Evolutionary conservation across 176 grass and related monocot species (phyloP).

Genomic region (Urochloa ruziziensis): DNA sequence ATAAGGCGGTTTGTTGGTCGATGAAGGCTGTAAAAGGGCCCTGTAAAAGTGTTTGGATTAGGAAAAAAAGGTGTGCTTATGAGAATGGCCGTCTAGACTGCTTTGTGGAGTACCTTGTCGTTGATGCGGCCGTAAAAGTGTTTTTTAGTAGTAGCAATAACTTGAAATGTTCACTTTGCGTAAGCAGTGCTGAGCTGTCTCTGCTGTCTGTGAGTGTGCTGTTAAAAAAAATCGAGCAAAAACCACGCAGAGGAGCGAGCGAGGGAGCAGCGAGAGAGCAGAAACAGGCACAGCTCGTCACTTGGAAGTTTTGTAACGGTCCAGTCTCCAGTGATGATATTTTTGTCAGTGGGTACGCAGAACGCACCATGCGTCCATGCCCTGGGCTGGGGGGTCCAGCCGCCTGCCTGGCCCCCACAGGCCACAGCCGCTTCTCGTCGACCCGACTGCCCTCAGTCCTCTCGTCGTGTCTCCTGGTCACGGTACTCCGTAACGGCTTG

Average conservation of each 20-base stretch:
- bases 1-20: conserved; percentile 12
- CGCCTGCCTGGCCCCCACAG: no score
- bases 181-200: no score
- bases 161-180: neutral
- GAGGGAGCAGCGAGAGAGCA: neutral
- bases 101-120: neutral
- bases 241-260: neutral
- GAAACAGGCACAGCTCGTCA: neutral
- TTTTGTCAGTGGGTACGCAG: neutral
- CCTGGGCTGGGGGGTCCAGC: no score
- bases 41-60: conserved; percentile 24
- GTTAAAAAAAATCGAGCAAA: no score
- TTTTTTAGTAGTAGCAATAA: neutral
- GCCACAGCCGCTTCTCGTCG: no score
- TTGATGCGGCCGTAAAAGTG: neutral
- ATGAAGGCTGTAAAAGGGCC: conserved; percentile 28
- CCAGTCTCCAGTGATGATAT: neutral
- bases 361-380: no score
- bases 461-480: no score
- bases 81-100: no score
- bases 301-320: conserved; percentile 32
- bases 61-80: neutral
- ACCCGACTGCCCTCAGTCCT: no score
- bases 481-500: no score
- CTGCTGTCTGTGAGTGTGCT: no score